Conservation (phyloP, 1,139 yeast genomes). For the Yamadazyma kanchanaburiensis region DNA sequence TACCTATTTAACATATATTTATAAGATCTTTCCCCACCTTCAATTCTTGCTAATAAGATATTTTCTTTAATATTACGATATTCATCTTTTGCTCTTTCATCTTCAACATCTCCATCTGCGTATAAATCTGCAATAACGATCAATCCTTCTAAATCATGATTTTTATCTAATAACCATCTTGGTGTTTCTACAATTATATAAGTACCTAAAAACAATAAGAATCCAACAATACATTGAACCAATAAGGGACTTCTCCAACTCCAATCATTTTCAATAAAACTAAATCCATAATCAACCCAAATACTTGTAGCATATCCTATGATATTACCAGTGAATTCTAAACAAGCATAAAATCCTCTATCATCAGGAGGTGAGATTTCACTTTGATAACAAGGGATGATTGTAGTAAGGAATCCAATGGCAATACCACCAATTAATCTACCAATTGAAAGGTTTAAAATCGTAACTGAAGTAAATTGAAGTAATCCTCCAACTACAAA, state of each 20-base stretch:
- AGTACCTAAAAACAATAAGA: constrained; percentile 65
- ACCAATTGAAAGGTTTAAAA: constrained; percentile 58
- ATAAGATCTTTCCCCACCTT: constrained; percentile 68
- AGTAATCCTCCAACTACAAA: constrained; percentile 79
- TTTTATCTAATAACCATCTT: constrained; percentile 84
- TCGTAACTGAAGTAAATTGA: constrained; percentile 54
- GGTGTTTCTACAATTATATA: constrained; percentile 84
- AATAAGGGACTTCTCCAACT: constrained; percentile 82
- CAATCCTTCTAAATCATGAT: constrained; percentile 83
- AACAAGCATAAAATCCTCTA: constrained; percentile 85
- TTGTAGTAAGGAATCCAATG: constrained; percentile 86
- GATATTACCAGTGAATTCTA: constrained; percentile 90
- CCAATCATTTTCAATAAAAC: constrained; percentile 48
- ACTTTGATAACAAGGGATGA: constrained; percentile 91
- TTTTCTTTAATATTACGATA: constrained; percentile 46
- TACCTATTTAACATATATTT: constrained; percentile 61
- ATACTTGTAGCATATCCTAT: constrained; percentile 83
- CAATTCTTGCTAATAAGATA: constrained; percentile 61
- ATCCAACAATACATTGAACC: constrained; percentile 75
- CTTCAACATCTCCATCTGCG: constrained; percentile 53
- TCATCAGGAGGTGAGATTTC: constrained; percentile 89
- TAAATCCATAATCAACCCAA: constrained; percentile 86
- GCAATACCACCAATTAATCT: constrained; percentile 83
- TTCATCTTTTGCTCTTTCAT: constrained; percentile 56
- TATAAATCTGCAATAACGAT: constrained; percentile 45